Base-by-base conservation (phyloP, 164 flowering plant genomes). In the Stephania yunnanensis region DNA sequence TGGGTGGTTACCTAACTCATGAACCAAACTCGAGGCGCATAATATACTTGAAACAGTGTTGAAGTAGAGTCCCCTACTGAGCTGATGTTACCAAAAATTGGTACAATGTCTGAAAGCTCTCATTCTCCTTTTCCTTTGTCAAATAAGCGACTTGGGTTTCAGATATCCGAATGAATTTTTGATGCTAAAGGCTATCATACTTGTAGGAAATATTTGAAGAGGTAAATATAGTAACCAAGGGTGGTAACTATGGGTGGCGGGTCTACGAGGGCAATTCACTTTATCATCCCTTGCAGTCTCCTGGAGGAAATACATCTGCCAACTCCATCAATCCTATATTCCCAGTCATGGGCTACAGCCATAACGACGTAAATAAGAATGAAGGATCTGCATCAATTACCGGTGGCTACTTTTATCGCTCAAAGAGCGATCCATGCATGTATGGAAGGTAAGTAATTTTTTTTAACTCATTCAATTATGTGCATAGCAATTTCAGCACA, bases 181-280 rank as follows among this genome's bases (percentile, higher is more conserved):
- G 29, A n/a, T 61, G 20, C 66, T 61, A n/a, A 61, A 15, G 20
- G 20, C 42, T 36, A 4, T 36, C 20, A n/a, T 61, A 61, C 50
- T 17, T 75, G 46, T 73, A 93, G 99, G 92, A 92, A 78, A n/a
- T 2, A 31, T 93, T 86, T 76, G 99, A 95, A 84, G 97, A 92
- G 80, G 97, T 95, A 72, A 87, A 95, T 82, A 46, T 95, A 71
- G 83, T 95, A 74, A 87, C 91, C n/a, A 95, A 86, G 79, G 89
- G 87, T 74, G 98, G 98, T 68, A 95, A 95, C 83, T 95, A 92
- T 70, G 98, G 99, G 1, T 93, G 98, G 98, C 85, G 89, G 19
- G 78, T 79, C 46, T 93, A 87, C 36, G 99, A 95, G 76, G 99
- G 99, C 1, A 82, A 87, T 9, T 1, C 77, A 48, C 84, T 29